Base-by-base conservation (phyloP, 2,329 filamentous ascomycete species). In the Hymenoscyphus repandus region DNA sequence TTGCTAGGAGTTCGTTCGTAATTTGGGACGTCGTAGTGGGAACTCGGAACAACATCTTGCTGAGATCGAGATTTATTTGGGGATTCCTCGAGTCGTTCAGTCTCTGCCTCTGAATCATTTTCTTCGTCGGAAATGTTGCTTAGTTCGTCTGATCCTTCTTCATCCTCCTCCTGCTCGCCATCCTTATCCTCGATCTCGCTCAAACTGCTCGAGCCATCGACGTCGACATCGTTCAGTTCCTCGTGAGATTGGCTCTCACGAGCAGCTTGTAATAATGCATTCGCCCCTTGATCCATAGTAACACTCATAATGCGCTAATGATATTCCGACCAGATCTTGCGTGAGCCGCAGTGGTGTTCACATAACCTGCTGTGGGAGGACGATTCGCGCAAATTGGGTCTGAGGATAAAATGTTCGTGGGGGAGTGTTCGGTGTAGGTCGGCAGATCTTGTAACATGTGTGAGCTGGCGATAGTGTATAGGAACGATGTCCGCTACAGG, bases 1-100 rank as follows among this genome's bases (percentile, higher is more conserved):
- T 90, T 92, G 74, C 85, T 91, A 2, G 88, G 87, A 49, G 84
- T 90, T 58, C 79, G 80, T 61, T 86, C 82, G 57, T 81, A 80
- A 49, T 71, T 67, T 39, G 74, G 72, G 49, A 72, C 77, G 52
- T 76, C 74, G 49, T 76, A 75, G 64, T 76, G 79, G 56, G 74
- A 73, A 59, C 74, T 74, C 48, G 85, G 68, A 39, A 83, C 74
- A 9, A 86, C 79, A 61, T 85, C 79, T 61, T 78, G 76, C 61
- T 80, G 77, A 42, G 63, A 63, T 58, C 82, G 76, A 64, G 77
- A 71, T 63, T 76, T 87, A 56, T 82, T 81, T 15, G 91, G 90
- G n/a, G 90, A 95, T 64, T 88, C 84, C 65, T 93, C 93, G 53
- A 99, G 78, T 52, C 93, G 85, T 71, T 96, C 91, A 1, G 92